Evolutionary conservation across 176 grass and related monocot genomes (phyloP).

Genomic region (Elymus sibiricus): DNA sequence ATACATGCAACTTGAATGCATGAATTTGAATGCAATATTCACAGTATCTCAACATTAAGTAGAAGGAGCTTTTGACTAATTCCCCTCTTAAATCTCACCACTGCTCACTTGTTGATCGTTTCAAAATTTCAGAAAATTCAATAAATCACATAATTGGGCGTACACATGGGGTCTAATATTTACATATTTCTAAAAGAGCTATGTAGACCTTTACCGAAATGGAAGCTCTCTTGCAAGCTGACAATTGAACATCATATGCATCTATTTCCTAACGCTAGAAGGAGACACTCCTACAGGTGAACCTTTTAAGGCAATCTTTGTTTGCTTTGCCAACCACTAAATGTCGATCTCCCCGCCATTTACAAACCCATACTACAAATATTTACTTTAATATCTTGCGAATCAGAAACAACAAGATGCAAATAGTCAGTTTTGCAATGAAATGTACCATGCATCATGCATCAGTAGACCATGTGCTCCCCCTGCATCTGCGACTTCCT

Average conservation of each 20-base stretch:
- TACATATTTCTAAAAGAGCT: neutral
- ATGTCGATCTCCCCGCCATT: no score
- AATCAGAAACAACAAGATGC: no score
- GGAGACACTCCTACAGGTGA: neutral
- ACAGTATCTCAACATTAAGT: neutral
- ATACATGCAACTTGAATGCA: no score
- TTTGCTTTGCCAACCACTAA: no score
- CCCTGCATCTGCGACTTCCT: no score
- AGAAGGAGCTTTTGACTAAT: neutral
- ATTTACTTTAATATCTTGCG: no score
- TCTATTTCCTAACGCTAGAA: neutral
- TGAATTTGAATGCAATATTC: neutral
- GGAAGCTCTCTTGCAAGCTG: neutral
- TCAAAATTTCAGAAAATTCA: neutral
- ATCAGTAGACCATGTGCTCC: no score
- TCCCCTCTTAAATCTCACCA: neutral
- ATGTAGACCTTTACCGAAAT: neutral
- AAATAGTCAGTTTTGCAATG: no score
- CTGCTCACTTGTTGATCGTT: neutral
- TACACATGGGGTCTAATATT: neutral
- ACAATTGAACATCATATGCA: neutral
- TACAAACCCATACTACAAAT: no score
- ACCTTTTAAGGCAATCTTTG: neutral
- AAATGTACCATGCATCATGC: no score
- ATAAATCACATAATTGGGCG: no score